A percentile compares a stretch with the other conserved stretches of the same genome.
phyloP scores from a whole-genome alignment of 306 rosid genomes.

The Dalbergia oliveri region DNA sequence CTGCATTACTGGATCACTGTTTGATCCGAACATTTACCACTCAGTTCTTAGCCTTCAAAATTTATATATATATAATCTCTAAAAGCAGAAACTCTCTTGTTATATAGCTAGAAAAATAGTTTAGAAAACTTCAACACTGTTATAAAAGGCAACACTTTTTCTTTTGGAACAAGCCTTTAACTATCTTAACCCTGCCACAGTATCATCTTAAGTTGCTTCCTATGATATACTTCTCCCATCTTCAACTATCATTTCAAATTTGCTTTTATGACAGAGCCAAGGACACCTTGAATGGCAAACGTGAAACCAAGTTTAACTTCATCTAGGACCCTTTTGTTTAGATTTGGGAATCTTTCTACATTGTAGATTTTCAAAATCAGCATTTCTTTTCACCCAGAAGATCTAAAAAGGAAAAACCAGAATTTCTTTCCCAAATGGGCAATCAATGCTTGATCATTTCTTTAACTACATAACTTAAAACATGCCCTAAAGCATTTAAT shows the following conservation, averaged over 20 bases:
- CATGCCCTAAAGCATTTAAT: constrained; percentile 4
- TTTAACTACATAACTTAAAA: constrained; percentile 1
- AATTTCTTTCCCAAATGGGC: background rate
- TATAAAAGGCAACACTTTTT: background rate
- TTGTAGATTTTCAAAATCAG: background rate
- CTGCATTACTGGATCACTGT: constrained; percentile 13
- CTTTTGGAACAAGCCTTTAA: too few relatives aligned
- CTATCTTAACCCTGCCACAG: constrained; percentile 5
- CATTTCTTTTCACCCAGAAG: background rate
- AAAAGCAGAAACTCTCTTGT: background rate
- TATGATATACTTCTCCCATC: background rate
- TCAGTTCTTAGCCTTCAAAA: constrained; percentile 26
- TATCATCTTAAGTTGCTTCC: constrained; percentile 12
- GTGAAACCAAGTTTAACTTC: constrained; percentile 15
- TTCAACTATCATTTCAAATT: background rate
- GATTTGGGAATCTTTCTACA: constrained; percentile 10
- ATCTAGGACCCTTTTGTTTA: background rate
- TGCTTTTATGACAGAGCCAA: background rate
- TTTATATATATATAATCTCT: background rate
- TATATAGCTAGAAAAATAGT: background rate
- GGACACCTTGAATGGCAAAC: background rate
- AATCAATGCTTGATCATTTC: constrained; percentile 11
- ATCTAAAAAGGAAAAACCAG: background rate
- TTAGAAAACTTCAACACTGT: constrained; percentile 1
- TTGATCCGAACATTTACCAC: background rate